These are phyloP conservation scores for Citrullus mucosospermus DNA, from an alignment of 306 rosid species.

Conservation along the genomic window DNA sequence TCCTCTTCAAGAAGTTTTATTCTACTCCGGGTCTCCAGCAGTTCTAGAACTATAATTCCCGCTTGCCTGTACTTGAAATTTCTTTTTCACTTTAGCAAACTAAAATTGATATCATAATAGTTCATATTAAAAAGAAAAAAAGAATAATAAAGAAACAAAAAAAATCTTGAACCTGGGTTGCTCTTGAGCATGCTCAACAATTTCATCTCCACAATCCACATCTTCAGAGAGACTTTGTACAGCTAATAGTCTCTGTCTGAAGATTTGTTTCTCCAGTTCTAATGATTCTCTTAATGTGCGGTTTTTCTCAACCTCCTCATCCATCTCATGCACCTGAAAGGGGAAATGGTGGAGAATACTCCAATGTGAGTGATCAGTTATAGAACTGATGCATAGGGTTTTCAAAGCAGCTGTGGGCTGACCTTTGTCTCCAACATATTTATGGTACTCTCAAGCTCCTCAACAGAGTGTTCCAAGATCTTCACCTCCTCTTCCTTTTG, in stretches of 20 bases:
- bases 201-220: constrained; percentile 30
- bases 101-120: neutral
- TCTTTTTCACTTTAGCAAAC: constrained; percentile 8
- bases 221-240: constrained; percentile 39
- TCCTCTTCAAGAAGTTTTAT: constrained; percentile 77
- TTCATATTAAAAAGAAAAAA: constrained; percentile 6
- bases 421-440: constrained; percentile 93
- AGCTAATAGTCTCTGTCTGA: constrained; percentile 48
- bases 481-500: constrained; percentile 92
- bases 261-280: constrained; percentile 57
- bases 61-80: constrained; percentile 36
- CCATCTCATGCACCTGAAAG: constrained; percentile 68
- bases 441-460: constrained; percentile 88
- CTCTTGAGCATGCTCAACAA: constrained; percentile 31
- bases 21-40: constrained; percentile 46
- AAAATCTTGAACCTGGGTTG: constrained; percentile 41
- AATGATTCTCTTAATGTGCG: constrained; percentile 61
- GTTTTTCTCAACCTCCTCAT: constrained; percentile 71
- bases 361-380: neutral
- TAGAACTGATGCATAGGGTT: neutral
- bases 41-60: constrained; percentile 30
- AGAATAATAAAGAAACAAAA: neutral
- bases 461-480: constrained; percentile 83
- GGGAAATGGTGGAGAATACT: constrained; percentile 5
- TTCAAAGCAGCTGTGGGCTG: constrained; percentile 4